phyloP scores from a whole-genome alignment of 805 yeast genomes.

The Metschnikowia borealis region DNA sequence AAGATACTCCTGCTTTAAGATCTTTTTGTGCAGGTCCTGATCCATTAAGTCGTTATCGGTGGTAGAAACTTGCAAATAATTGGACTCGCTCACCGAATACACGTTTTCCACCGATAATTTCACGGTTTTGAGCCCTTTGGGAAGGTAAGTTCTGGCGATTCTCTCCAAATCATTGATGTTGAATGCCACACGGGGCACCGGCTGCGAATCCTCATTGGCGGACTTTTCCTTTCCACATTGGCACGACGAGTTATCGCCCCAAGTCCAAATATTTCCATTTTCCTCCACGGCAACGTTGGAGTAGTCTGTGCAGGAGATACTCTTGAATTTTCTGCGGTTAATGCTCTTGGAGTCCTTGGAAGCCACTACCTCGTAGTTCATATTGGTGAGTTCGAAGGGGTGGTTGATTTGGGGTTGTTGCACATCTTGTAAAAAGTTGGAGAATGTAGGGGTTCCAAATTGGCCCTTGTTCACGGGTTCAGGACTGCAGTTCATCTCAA shows the following conservation, averaged over 20 bases:
- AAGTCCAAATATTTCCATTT: slow-evolving; percentile 70
- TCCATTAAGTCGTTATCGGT: slow-evolving; percentile 16
- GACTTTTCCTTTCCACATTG: slow-evolving; percentile 71
- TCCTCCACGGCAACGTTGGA: slow-evolving; percentile 71
- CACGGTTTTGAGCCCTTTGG: slow-evolving; percentile 9
- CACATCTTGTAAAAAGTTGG: slow-evolving; percentile 61
- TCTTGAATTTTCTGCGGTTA: slow-evolving; percentile 43
- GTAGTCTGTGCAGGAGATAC: slow-evolving; percentile 68
- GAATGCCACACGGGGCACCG: slow-evolving; percentile 57
- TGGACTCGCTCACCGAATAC: slow-evolving; percentile 67
- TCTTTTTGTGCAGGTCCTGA: neutral
- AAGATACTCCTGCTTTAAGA: slow-evolving; percentile 20
- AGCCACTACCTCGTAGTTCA: slow-evolving; percentile 45
- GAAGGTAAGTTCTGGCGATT: slow-evolving; percentile 12
- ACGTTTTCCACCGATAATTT: slow-evolving; percentile 40
- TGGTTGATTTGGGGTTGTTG: slow-evolving; percentile 24
- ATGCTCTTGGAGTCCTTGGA: slow-evolving; percentile 21
- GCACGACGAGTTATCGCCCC: slow-evolving; percentile 85
- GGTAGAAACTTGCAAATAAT: slow-evolving; percentile 27
- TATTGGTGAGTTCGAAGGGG: slow-evolving; percentile 48
- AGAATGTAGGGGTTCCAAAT: slow-evolving; percentile 70
- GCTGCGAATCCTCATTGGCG: slow-evolving; percentile 60
- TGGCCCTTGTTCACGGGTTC: slow-evolving; percentile 59
- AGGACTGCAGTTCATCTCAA: slow-evolving; percentile 49
- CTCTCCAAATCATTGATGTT: slow-evolving; percentile 35